Base-by-base conservation (phyloP, 345 rosid species). In the Clausena lansium region DNA sequence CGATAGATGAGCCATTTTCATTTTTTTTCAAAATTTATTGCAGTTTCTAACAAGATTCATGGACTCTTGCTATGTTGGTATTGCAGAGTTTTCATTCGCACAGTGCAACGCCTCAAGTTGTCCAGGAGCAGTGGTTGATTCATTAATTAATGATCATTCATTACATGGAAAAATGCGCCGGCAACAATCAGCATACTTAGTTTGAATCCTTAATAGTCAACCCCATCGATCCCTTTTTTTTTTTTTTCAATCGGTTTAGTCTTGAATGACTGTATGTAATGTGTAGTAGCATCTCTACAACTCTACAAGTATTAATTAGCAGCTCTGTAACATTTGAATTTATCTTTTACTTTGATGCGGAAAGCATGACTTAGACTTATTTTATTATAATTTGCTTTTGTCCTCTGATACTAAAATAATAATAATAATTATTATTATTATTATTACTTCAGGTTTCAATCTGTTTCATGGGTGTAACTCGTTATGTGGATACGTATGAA, bases 101-200 rank as follows among this genome's bases (percentile, higher is more conserved):
- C 85, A 1, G 90, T 73, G 5, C 80, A 77, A 71, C 84, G 90
- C 6, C 84, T 87, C 39, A 71, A 75, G 59, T 59, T 87, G 70
- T 66, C 78, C 35, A 85, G 70, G 81, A 75, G 64, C 30, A 68
- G 74, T 36, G 45, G 30, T 25, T 63, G 54, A 72, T 52, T 54
- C n/a, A 73, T 47, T 52, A 52, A 52, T 73, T 74, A 10, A 22
- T 32, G 27, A 28, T 36, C 52, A 11, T 66, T n/a, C 22, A 64
- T 25, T 64, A 7, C 33, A 14, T 1, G 32, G 52, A 10, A 10
- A 20, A 27, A 33, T 20, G 22, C 4, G 45, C 30, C 7, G 15
- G 33, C 71, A 1, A 35, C 50, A 3, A 0, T 45, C 50, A 45
- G 50, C 50, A 1, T 17, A 45, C 59, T 45, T 41, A 5, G 52